These are phyloP conservation scores for Epichloe bromicola DNA, from an alignment of 2,329 filamentous ascomycete genomes.

Conservation along the genomic window DNA sequence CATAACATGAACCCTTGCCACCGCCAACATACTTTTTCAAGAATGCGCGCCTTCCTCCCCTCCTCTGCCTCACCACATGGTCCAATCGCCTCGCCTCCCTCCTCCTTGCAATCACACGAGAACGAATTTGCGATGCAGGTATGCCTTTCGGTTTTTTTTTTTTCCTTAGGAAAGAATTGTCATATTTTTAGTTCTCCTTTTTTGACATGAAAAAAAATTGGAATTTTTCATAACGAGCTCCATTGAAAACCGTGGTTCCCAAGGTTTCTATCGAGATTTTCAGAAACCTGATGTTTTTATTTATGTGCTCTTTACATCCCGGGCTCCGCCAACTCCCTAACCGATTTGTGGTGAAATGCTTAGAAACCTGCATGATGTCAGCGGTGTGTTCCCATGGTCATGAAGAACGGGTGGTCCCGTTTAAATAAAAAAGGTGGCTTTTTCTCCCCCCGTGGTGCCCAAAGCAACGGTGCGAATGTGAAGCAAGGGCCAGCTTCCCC, in stretches of 20 bases:
- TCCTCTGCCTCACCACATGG: neutral
- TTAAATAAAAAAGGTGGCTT: no score
- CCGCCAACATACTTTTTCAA: no score
- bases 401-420: no score
- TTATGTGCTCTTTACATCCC: slow-evolving; percentile 30
- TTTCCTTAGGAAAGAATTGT: neutral
- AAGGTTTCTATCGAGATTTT: slow-evolving; percentile 11
- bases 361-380: neutral
- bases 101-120: neutral
- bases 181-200: slow-evolving; percentile 9
- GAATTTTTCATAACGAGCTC: slow-evolving; percentile 28
- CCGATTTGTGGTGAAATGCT: slow-evolving; percentile 27
- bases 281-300: slow-evolving; percentile 8
- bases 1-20: no score
- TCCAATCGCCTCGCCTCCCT: neutral
- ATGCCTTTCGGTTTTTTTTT: neutral
- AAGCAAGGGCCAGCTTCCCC: no score
- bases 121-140: neutral
- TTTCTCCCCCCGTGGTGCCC: no score
- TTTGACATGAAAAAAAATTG: neutral
- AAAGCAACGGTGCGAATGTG: neutral
- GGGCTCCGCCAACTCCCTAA: slow-evolving; percentile 31
- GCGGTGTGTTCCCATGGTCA: neutral
- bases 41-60: no score
- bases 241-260: slow-evolving; percentile 22